These are phyloP conservation scores for Cutaneotrichosporon mucoides DNA, from an alignment of 1,284 basidiomycete species.

Conservation along the genomic window DNA sequence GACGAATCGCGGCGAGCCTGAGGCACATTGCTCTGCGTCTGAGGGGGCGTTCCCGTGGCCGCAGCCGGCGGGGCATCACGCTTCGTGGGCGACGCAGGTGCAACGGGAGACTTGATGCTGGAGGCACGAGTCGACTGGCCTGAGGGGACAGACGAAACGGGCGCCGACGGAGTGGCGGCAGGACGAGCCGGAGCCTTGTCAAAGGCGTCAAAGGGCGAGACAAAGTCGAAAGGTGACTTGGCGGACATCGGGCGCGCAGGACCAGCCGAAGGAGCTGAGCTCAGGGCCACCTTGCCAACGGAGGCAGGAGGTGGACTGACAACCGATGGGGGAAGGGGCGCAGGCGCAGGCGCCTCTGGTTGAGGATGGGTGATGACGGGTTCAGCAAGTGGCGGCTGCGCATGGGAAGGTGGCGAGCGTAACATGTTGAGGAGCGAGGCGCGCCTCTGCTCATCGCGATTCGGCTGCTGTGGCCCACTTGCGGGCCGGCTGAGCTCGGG, in stretches of 20 bases:
- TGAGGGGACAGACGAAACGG: not conserved
- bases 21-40: not conserved
- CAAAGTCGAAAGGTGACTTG: slow-evolving; percentile 42
- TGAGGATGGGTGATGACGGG: slow-evolving; percentile 15
- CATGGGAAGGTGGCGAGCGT: not conserved
- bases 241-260: not conserved
- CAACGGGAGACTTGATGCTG: not conserved
- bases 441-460: slow-evolving; percentile 6
- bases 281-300: no score
- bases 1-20: not conserved
- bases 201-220: slow-evolving; percentile 45
- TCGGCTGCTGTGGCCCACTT: slow-evolving; percentile 5
- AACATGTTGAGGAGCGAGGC: slow-evolving; percentile 14
- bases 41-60: not conserved
- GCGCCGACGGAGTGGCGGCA: not conserved
- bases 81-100: not conserved
- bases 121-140: not conserved
- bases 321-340: not conserved
- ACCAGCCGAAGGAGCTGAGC: not conserved
- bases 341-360: not conserved
- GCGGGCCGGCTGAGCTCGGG: slow-evolving; percentile 8
- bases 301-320: not conserved
- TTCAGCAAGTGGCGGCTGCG: slow-evolving; percentile 3
- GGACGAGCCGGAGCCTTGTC: slow-evolving; percentile 9
- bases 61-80: not conserved